phyloP scores from a whole-genome alignment of 2,329 filamentous ascomycete genomes.

The Sporothrix mexicana region DNA sequence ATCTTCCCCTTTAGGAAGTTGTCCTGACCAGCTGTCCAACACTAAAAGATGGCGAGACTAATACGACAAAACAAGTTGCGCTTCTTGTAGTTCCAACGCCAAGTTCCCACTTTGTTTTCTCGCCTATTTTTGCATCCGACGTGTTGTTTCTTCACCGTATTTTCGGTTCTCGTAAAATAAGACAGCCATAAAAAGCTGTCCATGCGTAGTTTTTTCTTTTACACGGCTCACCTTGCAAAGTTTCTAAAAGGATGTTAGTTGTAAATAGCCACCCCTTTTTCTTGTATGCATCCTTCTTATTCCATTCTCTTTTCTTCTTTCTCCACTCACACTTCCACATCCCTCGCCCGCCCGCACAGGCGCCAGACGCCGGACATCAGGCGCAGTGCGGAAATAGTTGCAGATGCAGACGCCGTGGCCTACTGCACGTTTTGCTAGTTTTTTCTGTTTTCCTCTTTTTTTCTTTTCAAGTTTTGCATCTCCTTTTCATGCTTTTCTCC shows the following conservation, averaged over 20 bases:
- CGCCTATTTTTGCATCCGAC: neutral
- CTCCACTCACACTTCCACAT: slow-evolving; percentile 23
- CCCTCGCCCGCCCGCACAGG: neutral
- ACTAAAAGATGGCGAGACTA: neutral
- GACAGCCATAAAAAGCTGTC: no score
- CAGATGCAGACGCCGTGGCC: neutral
- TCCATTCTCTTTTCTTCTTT: neutral
- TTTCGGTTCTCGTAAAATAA: neutral
- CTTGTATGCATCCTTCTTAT: no score
- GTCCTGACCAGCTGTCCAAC: neutral
- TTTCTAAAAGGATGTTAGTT: no score
- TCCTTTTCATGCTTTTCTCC: neutral
- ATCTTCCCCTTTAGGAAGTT: slow-evolving; percentile 25
- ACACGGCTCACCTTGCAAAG: neutral
- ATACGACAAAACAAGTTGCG: no score
- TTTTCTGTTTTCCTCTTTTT: neutral
- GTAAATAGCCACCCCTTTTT: no score
- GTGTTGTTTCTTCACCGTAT: slow-evolving; percentile 24
- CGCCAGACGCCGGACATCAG: neutral
- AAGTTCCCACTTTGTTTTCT: neutral
- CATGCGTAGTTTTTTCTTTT: no score
- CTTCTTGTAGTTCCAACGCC: neutral
- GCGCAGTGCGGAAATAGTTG: neutral
- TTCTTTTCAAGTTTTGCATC: neutral
- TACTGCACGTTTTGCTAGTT: neutral